phyloP scores from a whole-genome alignment of 768 basidiomycete genomes.

The Panaeolus papilionaceus region DNA sequence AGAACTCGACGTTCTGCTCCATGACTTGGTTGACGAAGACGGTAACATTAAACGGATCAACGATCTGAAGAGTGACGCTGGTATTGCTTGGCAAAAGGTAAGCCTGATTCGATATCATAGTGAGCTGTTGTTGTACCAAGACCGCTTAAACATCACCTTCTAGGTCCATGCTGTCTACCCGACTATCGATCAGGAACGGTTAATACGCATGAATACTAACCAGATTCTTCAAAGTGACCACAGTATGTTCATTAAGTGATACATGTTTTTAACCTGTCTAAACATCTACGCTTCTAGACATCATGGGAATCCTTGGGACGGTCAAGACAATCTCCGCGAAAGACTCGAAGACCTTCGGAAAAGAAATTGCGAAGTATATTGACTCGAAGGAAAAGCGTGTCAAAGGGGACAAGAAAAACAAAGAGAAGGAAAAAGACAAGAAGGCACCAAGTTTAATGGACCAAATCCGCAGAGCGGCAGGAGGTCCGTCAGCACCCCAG shows the following conservation, averaged over 20 bases:
- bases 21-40: constrained; percentile 66
- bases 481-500: not conserved
- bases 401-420: constrained; percentile 49
- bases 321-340: constrained; percentile 57
- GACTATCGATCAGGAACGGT: constrained; percentile 49
- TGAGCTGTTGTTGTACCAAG: not conserved
- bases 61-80: constrained; percentile 64
- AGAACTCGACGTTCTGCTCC: constrained; percentile 59
- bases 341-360: constrained; percentile 57
- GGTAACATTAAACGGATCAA: constrained; percentile 57
- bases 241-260: constrained; percentile 36
- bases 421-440: constrained; percentile 42
- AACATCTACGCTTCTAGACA: constrained; percentile 36
- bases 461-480: constrained; percentile 31
- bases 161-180: constrained; percentile 59
- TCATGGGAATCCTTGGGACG: constrained; percentile 54
- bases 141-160: not conserved
- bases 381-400: constrained; percentile 69
- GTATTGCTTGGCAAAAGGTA: constrained; percentile 68
- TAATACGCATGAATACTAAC: constrained; percentile 55
- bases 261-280: not conserved
- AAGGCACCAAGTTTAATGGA: constrained; percentile 45
- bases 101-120: not conserved
- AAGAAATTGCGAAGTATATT: constrained; percentile 67
- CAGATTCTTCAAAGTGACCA: constrained; percentile 56